Base-by-base conservation (phyloP, 1,284 basidiomycete genomes). In the Cutaneotrichosporon spelunceum region DNA sequence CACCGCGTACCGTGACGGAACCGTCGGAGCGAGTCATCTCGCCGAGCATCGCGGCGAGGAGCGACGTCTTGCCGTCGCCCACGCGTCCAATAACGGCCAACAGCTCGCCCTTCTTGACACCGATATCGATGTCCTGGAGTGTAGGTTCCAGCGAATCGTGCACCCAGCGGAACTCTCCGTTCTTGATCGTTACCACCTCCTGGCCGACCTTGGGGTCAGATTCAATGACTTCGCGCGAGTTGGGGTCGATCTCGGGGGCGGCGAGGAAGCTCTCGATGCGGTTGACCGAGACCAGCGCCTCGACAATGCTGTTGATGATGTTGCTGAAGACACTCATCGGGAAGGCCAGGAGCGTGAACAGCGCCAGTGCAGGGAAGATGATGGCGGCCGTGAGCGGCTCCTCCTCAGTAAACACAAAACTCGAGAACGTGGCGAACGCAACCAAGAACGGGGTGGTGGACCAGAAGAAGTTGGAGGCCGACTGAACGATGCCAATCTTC, bases 301-400 rank as follows among this genome's bases (percentile, higher is more conserved):
- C 77, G 67, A 78, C 78, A 67, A 79, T 77, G 60, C 69, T 71
- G 70, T 74, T 76, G 72, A 80, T 75, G 60, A 80, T 78, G 64
- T 79, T 78, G 57, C 74, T 71, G 60, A 82, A 78, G 53, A 95
- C 92, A 1, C 87, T 88, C 36, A 97, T 82, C 1, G 24, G 94
- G 93, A 81, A 96, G 90, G 68, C 88, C 85, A 97, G 82, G 0
- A 98, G 83, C 84, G 91, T 89, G 81, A 97, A 98, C 44, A 98
- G 82, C 0, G 91, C 89, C 57, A 98, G 92, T 0, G 92, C 88
- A 4, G 94, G 94, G 84, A 98, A 98, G 69, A 97, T 93, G 64
- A 93, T 82, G 70, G 96, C 92, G 1, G 90, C 86, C 0, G 94
- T 97, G 5, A 98, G 79, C 2, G 93, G 91, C 50, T 76, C 82